Conservation (phyloP, 768 basidiomycete species). For the Fistulinella prunicolor region DNA sequence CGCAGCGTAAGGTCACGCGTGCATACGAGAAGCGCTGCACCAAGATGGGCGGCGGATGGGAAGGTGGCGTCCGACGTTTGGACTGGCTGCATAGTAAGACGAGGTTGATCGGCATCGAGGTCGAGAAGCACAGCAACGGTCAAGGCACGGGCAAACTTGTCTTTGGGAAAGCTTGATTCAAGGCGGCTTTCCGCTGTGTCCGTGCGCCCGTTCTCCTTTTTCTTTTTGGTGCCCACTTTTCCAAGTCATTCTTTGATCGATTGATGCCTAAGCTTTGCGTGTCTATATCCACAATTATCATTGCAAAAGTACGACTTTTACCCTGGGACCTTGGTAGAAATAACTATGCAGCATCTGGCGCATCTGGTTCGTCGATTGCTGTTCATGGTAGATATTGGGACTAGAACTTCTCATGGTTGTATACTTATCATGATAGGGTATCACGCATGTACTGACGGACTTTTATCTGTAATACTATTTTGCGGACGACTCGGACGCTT, state of each 20-base stretch:
- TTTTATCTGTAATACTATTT: slow-evolving; percentile 23
- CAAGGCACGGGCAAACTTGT: slow-evolving; percentile 46
- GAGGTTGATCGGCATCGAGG: slow-evolving; percentile 57
- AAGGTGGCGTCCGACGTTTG: slow-evolving; percentile 61
- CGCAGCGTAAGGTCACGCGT: slow-evolving; percentile 55
- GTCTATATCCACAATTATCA: not conserved
- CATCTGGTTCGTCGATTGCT: slow-evolving; percentile 10
- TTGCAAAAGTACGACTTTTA: not conserved
- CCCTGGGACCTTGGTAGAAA: not conserved
- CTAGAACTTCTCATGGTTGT: slow-evolving; percentile 9
- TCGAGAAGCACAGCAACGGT: slow-evolving; percentile 43
- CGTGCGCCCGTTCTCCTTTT: slow-evolving; percentile 1
- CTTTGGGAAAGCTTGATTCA: slow-evolving; percentile 40
- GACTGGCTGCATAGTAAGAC: slow-evolving; percentile 67
- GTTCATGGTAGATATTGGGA: slow-evolving; percentile 17
- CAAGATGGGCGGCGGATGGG: slow-evolving; percentile 65
- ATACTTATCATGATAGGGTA: slow-evolving; percentile 15
- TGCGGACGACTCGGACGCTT: not conserved
- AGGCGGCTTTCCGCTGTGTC: not conserved
- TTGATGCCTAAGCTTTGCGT: not conserved
- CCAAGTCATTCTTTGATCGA: not conserved
- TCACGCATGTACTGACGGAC: slow-evolving; percentile 15
- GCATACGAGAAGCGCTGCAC: slow-evolving; percentile 64
- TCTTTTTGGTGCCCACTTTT: not conserved
- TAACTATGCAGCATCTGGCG: slow-evolving; percentile 4